A percentile compares a stretch with the other conserved stretches of the same genome.
Conservation (phyloP, 1,139 yeast genomes). For the Magnusiomyces sp. region DNA sequence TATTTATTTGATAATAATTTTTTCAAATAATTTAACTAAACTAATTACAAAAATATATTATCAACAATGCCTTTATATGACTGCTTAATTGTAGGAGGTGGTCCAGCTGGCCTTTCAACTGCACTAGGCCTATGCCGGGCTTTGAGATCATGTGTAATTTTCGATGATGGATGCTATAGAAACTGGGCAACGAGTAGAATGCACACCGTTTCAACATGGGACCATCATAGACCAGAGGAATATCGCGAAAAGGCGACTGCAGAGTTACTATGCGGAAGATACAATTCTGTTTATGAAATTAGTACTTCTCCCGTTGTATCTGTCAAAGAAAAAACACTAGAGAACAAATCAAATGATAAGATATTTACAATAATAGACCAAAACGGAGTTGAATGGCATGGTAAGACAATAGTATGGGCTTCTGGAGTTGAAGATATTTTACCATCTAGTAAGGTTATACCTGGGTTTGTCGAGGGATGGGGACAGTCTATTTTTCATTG, state of each 20-base stretch:
- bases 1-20: too few relatives aligned
- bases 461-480: slow-evolving; percentile 9
- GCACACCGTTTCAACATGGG: slow-evolving; percentile 11
- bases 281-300: slow-evolving; percentile 6
- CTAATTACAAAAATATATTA: too few relatives aligned
- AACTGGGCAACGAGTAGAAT: slow-evolving; percentile 7
- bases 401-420: slow-evolving; percentile 5
- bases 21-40: too few relatives aligned
- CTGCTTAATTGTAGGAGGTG: slow-evolving; percentile 7
- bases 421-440: slow-evolving; percentile 4
- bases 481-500: slow-evolving; percentile 10
- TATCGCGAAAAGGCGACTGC: slow-evolving; percentile 1
- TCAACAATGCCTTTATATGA: slow-evolving; percentile 9
- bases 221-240: slow-evolving; percentile 7
- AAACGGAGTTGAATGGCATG: slow-evolving; percentile 7
- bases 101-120: slow-evolving; percentile 9
- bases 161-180: slow-evolving; percentile 9
- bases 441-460: neutral
- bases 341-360: too few relatives aligned
- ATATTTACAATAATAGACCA: slow-evolving; percentile 1
- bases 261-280: slow-evolving; percentile 8
- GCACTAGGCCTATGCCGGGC: slow-evolving; percentile 9
- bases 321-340: too few relatives aligned
- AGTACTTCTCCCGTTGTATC: slow-evolving; percentile 6
- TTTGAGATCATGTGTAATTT: slow-evolving; percentile 5